Evolutionary conservation across 768 basidiomycete species (phyloP).

Genomic region (Suillus luteus): DNA sequence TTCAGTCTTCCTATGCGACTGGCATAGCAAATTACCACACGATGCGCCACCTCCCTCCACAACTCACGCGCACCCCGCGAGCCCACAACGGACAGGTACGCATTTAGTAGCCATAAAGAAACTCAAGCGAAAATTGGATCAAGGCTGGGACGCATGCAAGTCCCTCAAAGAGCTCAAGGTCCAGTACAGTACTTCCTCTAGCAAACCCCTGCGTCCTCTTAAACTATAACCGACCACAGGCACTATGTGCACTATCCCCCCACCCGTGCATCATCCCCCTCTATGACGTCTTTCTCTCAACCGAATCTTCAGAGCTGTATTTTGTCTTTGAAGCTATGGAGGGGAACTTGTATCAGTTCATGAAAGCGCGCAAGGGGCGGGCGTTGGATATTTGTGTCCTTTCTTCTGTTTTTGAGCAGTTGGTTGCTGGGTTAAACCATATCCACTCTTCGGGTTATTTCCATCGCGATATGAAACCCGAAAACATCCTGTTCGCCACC

Average conservation of each 20-base stretch:
- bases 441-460: slow-evolving; percentile 94
- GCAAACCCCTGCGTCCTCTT: slow-evolving; percentile 18
- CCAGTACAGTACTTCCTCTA: slow-evolving; percentile 22
- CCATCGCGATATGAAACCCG: slow-evolving; percentile 99
- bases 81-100: slow-evolving; percentile 93
- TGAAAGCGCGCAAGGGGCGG: slow-evolving; percentile 93
- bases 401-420: slow-evolving; percentile 91
- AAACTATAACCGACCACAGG: slow-evolving; percentile 59
- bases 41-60: slow-evolving; percentile 82
- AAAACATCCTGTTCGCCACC: slow-evolving; percentile 98
- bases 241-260: slow-evolving; percentile 88
- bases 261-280: slow-evolving; percentile 98
- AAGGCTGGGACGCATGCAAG: slow-evolving; percentile 97
- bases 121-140: slow-evolving; percentile 97
- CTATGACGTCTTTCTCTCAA: slow-evolving; percentile 97
- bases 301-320: slow-evolving; percentile 92
- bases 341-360: slow-evolving; percentile 98
- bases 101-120: slow-evolving; percentile 95
- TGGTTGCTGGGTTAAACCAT: slow-evolving; percentile 88
- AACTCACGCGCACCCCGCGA: slow-evolving; percentile 90
- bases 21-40: slow-evolving; percentile 93
- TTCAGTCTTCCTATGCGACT: slow-evolving; percentile 98
- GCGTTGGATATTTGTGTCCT: slow-evolving; percentile 93
- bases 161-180: slow-evolving; percentile 95
- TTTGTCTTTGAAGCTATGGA: slow-evolving; percentile 99